Percentiles rank a stretch among this genome's conserved stretches.
Conservation (phyloP, 352 stramenopile genomes). For the Globisporangium middletonii region DNA sequence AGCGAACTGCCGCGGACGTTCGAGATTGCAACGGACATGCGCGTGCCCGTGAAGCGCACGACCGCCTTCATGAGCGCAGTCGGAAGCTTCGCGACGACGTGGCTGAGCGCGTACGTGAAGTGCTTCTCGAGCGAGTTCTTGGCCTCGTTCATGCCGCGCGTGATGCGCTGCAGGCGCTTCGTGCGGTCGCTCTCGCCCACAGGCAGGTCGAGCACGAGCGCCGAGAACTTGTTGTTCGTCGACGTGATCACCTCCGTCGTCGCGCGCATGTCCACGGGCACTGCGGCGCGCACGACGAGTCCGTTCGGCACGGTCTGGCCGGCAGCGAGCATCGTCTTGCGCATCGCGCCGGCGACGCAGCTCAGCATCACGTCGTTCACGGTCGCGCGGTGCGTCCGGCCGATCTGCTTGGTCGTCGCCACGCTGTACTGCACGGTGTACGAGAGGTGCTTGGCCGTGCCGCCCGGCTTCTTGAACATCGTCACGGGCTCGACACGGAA, state of each 20-base stretch:
- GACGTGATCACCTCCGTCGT: conserved; percentile 53
- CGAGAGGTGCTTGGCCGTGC: conserved; percentile 56
- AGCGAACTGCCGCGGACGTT: conserved; percentile 62
- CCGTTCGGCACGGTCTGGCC: conserved; percentile 27
- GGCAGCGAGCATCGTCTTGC: conserved; percentile 46
- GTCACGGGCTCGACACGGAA: conserved; percentile 50
- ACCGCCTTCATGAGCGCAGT: conserved; percentile 39
- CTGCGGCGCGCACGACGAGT: conserved; percentile 59
- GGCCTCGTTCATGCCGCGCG: conserved; percentile 55
- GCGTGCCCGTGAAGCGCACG: conserved; percentile 48
- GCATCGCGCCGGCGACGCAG: conserved; percentile 71
- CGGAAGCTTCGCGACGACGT: conserved; percentile 52
- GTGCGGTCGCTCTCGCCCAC: conserved; percentile 40
- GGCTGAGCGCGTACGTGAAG: conserved; percentile 61
- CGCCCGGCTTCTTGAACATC: conserved; percentile 57
- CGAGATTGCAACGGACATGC: conserved; percentile 56
- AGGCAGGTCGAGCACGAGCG: conserved; percentile 67
- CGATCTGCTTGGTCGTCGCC: conserved; percentile 61
- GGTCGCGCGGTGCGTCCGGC: conserved; percentile 56
- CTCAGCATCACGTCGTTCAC: conserved; percentile 82
- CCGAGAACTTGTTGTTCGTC: conserved; percentile 76
- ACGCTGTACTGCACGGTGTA: conserved; percentile 76
- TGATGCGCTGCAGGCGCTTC: conserved; percentile 47
- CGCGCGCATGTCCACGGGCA: conserved; percentile 76
- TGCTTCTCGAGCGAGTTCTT: conserved; percentile 78